Percentiles rank a stretch among this genome's conserved stretches.
Conservation (phyloP, 352 stramenopile species). For the Hyaloperonospora brassicae region DNA sequence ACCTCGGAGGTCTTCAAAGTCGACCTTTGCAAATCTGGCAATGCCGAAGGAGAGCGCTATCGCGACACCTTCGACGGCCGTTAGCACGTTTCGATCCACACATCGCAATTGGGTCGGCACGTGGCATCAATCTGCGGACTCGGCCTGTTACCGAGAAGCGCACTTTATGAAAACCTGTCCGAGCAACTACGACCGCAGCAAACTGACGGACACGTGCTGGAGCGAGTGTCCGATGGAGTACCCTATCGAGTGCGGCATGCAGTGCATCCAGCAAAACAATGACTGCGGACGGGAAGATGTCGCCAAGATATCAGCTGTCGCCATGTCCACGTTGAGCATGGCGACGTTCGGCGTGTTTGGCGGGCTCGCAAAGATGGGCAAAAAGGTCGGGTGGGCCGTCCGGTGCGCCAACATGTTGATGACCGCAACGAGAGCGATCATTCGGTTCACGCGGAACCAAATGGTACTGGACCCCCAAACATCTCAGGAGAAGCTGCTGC, state of each 20-base stretch:
- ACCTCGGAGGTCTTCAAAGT: slow-evolving; percentile 1
- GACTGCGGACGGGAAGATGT: slow-evolving; percentile 32
- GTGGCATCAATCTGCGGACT: slow-evolving; percentile 23
- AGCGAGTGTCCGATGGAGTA: background rate
- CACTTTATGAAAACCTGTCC: slow-evolving; percentile 32
- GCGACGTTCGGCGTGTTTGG: slow-evolving; percentile 18
- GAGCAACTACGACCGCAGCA: slow-evolving; percentile 32
- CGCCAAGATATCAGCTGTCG: slow-evolving; percentile 7
- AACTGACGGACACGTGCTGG: slow-evolving; percentile 29
- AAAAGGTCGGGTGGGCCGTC: slow-evolving; percentile 6
- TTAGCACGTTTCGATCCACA: slow-evolving; percentile 6
- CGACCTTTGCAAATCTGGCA: slow-evolving; percentile 6
- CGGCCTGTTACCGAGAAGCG: slow-evolving; percentile 42
- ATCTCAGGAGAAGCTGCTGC: slow-evolving; percentile 9
- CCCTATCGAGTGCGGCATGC: slow-evolving; percentile 43
- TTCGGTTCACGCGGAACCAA: slow-evolving; percentile 16
- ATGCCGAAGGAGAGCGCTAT: slow-evolving; percentile 8
- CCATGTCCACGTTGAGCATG: slow-evolving; percentile 16
- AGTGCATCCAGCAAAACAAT: slow-evolving; percentile 54
- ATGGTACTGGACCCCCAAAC: slow-evolving; percentile 13
- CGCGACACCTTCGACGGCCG: slow-evolving; percentile 15
- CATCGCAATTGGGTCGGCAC: slow-evolving; percentile 34
- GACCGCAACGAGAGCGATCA: slow-evolving; percentile 13
- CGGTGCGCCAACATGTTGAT: slow-evolving; percentile 19
- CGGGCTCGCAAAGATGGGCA: slow-evolving; percentile 4